Percentiles rank a stretch among this genome's conserved stretches.
These are phyloP conservation scores for Syncephalastrum racemosum DNA, from an alignment of 371 early-diverging fungal genomes.

Conservation along the genomic window DNA sequence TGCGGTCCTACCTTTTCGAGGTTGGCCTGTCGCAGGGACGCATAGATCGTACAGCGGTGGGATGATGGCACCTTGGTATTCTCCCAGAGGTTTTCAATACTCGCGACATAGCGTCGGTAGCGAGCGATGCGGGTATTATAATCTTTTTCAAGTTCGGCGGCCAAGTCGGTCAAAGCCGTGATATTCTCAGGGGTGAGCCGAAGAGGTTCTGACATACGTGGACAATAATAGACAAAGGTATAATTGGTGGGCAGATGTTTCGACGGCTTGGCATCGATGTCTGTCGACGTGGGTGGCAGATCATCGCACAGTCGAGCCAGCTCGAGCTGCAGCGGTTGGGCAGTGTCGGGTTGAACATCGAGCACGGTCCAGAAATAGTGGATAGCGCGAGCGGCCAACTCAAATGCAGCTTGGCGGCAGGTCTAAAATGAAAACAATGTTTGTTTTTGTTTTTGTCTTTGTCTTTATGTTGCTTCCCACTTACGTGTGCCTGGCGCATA, in stretches of 20 bases:
- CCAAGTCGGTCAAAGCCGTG: constrained; percentile 3
- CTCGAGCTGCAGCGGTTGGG: constrained; percentile 13
- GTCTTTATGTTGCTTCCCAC: background rate
- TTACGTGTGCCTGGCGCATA: constrained; percentile 22
- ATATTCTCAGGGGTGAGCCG: constrained; percentile 5
- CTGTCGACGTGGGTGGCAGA: background rate
- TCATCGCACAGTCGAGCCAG: constrained; percentile 8
- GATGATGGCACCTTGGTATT: constrained; percentile 15
- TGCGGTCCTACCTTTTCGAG: constrained; percentile 16
- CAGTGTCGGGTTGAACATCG: constrained; percentile 5
- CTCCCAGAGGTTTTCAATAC: constrained; percentile 21
- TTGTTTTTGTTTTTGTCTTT: constrained; percentile 6
- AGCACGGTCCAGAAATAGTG: constrained; percentile 26
- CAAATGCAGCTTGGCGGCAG: constrained; percentile 13
- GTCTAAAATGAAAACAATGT: constrained; percentile 7
- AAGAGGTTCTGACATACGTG: constrained; percentile 5
- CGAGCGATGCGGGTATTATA: constrained; percentile 12
- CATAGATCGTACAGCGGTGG: constrained; percentile 13
- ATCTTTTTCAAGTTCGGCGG: constrained; percentile 3
- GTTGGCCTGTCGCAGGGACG: constrained; percentile 11
- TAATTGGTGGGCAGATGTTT: background rate
- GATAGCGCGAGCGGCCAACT: constrained; percentile 13
- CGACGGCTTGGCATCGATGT: constrained; percentile 5
- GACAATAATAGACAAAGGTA: constrained; percentile 5
- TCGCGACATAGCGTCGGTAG: constrained; percentile 19